Evolutionary conservation across 306 rosid species (phyloP), one percentile per base, ranked within the genome.

Genomic region (Pyrus bretschneideri): DNA sequence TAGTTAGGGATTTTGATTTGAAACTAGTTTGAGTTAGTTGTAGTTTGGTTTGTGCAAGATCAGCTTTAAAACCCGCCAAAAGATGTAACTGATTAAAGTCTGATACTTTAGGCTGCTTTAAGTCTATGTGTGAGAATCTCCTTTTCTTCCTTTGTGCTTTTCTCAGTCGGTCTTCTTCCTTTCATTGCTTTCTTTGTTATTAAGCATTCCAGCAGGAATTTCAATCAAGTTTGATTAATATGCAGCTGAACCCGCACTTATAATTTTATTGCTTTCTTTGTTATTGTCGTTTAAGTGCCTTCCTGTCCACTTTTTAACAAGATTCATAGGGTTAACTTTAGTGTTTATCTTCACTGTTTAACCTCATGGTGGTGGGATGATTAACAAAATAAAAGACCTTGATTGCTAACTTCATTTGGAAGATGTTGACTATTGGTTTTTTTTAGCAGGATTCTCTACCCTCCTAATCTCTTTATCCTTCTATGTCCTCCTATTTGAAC

Each of bases 91-190:
- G 84, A 79, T 78, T 79, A 86, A 85, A 84, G 88, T 81, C 70
- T 81, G 78, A 66, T 72, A 85, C 81, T 87, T 77, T 87, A 49
- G 31, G 78, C 70, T 80, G 72, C 90, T 83, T 88, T 89, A 85
- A 82, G 70, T 85, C 89, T 93, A 83, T 78, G 85, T 80, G 87
- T 51, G 81, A 82, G 88, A 92, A 87, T 90, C 87, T 91, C 60
- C 70, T 69, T 86, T 83, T 78, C 57, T 78, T 73, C 78, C 86
- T 85, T 86, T 85, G 84, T 87, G 88, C 98, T 91, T 91, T 88
- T 69, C 91, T 83, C 81, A 72, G 74, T 85, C 31, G 74, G 45
- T 83, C 51, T 74, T 86, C 85, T 76, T 81, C 85, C 87, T 75
- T 84, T 83, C 82, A 76, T 74, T 38, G 42, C 49, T 87, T 85